Base-by-base conservation (phyloP, 169 alveolate species). In the Plasmodium vivax region DNA sequence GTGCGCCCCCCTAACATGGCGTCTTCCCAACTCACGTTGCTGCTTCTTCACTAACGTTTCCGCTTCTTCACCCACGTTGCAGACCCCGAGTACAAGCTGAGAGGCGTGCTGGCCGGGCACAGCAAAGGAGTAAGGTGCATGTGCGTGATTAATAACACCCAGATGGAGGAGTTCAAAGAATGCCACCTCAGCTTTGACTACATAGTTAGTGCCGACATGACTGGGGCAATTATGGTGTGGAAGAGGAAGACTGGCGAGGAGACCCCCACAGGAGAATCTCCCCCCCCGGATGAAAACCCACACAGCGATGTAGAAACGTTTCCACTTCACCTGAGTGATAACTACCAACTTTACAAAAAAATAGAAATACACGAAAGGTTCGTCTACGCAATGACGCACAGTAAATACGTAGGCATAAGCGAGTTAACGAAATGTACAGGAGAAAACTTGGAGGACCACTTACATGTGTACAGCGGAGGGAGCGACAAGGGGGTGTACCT, bases 381-480 rank as follows among this genome's bases (percentile, higher is more conserved):
- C 81, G 68, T 85, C 58, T 85, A 85, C 62, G 56, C 93, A 6
- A 16, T 85, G 68, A 74, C 85, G 12, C 62, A 75, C 68, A 85
- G 93, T 47, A 85, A 85, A 75, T 85, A 62, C 80, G 34, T 85
- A 51, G 93, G 93, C n/a, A 85, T 85, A 32, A 75, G 38, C 9
- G 87, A 85, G 80, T 85, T 85, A 68, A 72, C 43, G 14, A 85
- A 85, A 23, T 30, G 82, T 16, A 34, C 19, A 27, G 12, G 73
- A 16, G 12, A 84, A 16, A 43, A 38, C 9, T 2, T 72, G 4
- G 93, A 84, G 23, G 93, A 85, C 16, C 80, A 85, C 19, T 75
- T 85, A 85, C 41, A 85, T 77, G 58, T 85, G 27, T 85, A 85
- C 43, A 85, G 93, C 68, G 93, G 93, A 85, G 93, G 93, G 10